A percentile compares a stretch with the other conserved stretches of the same genome.
These are phyloP conservation scores for Chlorokybus atmophyticus DNA, from an alignment of 139 green algal species.

Conservation along the genomic window DNA sequence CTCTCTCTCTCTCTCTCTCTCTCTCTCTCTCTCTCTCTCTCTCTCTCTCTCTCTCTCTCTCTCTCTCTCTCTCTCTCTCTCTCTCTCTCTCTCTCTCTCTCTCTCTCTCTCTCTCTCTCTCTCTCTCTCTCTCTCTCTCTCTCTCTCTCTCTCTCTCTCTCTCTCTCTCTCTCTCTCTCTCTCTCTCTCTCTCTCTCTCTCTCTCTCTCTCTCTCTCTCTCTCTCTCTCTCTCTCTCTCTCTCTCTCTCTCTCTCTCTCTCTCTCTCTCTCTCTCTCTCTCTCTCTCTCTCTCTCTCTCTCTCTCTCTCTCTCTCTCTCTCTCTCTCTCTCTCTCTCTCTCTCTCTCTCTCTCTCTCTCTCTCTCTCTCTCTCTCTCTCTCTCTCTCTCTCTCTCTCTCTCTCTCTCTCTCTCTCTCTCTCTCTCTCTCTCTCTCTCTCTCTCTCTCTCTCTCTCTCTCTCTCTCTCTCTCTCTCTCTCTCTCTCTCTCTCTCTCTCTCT, in stretches of 20 bases:
- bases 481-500: slow-evolving; percentile 3
- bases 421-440: slow-evolving; percentile 3
- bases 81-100: slow-evolving; percentile 3
- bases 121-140: slow-evolving; percentile 47
- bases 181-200: slow-evolving; percentile 3
- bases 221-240: slow-evolving; percentile 65
- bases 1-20: slow-evolving; percentile 3
- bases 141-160: slow-evolving; percentile 47
- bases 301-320: slow-evolving; percentile 3
- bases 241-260: slow-evolving; percentile 1
- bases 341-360: slow-evolving; percentile 3
- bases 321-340: slow-evolving; percentile 3
- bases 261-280: slow-evolving; percentile 3
- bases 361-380: slow-evolving; percentile 3
- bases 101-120: slow-evolving; percentile 3
- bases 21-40: slow-evolving; percentile 3
- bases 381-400: slow-evolving; percentile 3
- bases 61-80: slow-evolving; percentile 3
- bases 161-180: slow-evolving; percentile 3
- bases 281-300: slow-evolving; percentile 3
- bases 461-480: slow-evolving; percentile 3
- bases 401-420: slow-evolving; percentile 3
- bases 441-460: slow-evolving; percentile 3
- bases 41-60: slow-evolving; percentile 3
- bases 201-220: slow-evolving; percentile 28